Evolutionary conservation across 768 basidiomycete genomes (phyloP), one percentile per base, ranked within the genome.

Genomic region (Piloderma croceum): DNA sequence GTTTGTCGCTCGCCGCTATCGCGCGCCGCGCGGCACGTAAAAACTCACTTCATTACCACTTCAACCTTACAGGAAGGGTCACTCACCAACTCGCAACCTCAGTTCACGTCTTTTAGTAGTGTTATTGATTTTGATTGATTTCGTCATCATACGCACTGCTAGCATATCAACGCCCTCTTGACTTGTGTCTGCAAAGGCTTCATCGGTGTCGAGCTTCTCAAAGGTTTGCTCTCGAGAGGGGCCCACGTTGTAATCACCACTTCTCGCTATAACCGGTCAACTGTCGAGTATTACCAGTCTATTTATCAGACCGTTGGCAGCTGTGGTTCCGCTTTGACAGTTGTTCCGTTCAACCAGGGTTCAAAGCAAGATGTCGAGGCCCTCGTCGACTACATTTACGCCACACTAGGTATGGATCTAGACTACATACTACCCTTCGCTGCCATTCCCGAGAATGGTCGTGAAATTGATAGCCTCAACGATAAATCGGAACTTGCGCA

Each of bases 391-490:
- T 99, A 98, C 61, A 94, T 99, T 63, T 99, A 98, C 66, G 79
- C 84, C 22, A 91, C 82, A 19, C 82, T 99, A 39, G 87, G 90
- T 41, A 80, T 98, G 69, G 96, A 99, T 65, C 78, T 99, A 42
- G 96, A 99, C 65, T 99, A 98, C 64, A 90, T 99, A 54, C 78
- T 98, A 44, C 96, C 96, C 17, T 99, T 99, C 64, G 96, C 96
- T 32, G 96, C 94, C 35, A 84, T 99, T 34, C 94, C 96, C 5
- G 96, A 99, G 64, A 98, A 98, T 52, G 96, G 96, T 17, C 89
- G 96, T 43, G 92, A 99, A 64, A 99, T 99, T 46, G 96, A 99
- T 52, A 81, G 89, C 10, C 68, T 99, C 47, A 94, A 99, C 60
- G 96, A 99, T 67, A 86, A 84, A 56, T 98, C 94, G 13, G 96